Evolutionary conservation across 768 basidiomycete species (phyloP).

Genomic region (Lentinula edodes): DNA sequence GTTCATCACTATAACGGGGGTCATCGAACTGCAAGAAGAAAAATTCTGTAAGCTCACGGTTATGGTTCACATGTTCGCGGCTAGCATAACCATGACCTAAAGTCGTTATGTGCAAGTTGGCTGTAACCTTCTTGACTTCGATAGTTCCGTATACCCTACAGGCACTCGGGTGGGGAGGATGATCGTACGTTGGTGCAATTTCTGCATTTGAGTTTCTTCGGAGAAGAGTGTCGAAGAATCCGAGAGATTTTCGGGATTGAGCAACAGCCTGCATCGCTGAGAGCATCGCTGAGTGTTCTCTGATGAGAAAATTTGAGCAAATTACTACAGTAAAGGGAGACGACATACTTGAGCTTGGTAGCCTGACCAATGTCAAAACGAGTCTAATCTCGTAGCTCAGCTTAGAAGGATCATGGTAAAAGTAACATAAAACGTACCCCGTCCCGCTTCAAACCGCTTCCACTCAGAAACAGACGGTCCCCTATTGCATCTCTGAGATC

Average conservation of each 20-base stretch:
- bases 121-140: conserved; percentile 84
- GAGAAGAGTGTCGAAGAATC: conserved; percentile 59
- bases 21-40: no score
- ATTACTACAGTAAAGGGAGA: background rate
- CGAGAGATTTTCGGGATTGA: conserved; percentile 71
- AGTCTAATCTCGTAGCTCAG: conserved; percentile 37
- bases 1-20: conserved; percentile 70
- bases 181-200: conserved; percentile 72
- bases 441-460: conserved; percentile 72
- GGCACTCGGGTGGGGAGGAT: conserved; percentile 62
- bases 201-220: conserved; percentile 30
- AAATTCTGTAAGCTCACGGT: conserved; percentile 41
- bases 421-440: conserved; percentile 46
- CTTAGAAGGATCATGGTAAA: background rate
- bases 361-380: conserved; percentile 82
- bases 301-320: conserved; percentile 17
- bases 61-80: conserved; percentile 82
- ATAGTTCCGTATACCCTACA: conserved; percentile 86
- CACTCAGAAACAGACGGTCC: conserved; percentile 80
- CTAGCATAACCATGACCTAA: conserved; percentile 93
- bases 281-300: conserved; percentile 59
- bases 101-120: conserved; percentile 92
- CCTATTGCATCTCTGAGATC: conserved; percentile 93
- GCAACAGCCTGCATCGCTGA: conserved; percentile 66
- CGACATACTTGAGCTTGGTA: conserved; percentile 52